Evolutionary conservation across 139 green algal genomes (phyloP).

Genomic region (Tetradesmus obliquus): DNA sequence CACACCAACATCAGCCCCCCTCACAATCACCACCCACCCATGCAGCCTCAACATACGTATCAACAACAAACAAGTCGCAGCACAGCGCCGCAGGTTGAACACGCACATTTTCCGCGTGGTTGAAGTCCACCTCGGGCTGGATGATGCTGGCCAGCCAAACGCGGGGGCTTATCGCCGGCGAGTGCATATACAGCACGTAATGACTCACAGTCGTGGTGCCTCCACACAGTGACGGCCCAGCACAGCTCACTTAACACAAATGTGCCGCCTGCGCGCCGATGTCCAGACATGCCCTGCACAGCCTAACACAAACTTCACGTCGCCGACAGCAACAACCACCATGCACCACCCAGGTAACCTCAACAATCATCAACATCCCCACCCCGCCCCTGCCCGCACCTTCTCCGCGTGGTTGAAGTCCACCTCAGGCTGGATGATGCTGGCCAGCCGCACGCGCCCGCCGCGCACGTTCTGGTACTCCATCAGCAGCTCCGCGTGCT

Average conservation of each 20-base stretch:
- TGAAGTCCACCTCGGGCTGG: conserved; percentile 87
- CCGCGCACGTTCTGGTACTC: conserved; percentile 94
- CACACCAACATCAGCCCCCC: too few species aligned
- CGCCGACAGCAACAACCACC: neutral
- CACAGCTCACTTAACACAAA: too few species aligned
- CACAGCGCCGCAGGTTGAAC: neutral
- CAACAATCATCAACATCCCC: too few species aligned
- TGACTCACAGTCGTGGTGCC: too few species aligned
- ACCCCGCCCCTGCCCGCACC: conserved; percentile 23
- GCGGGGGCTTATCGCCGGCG: conserved; percentile 14
- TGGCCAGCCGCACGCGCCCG: conserved; percentile 88
- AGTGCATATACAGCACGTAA: too few species aligned
- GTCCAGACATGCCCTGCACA: too few species aligned
- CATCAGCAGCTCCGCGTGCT: conserved; percentile 96
- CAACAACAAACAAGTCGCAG: neutral
- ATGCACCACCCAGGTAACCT: neutral
- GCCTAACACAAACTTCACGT: neutral
- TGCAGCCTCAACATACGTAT: neutral
- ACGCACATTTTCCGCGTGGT: conserved; percentile 64
- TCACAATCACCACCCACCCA: neutral
- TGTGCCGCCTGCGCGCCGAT: too few species aligned
- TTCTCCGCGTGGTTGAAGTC: conserved; percentile 81
- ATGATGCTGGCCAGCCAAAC: conserved; percentile 89
- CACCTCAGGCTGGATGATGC: conserved; percentile 83
- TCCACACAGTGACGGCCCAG: too few species aligned